Percentiles rank a stretch among this genome's conserved stretches.
Conservation (phyloP, 2,329 filamentous ascomycete genomes). For the Apiospora marii region DNA sequence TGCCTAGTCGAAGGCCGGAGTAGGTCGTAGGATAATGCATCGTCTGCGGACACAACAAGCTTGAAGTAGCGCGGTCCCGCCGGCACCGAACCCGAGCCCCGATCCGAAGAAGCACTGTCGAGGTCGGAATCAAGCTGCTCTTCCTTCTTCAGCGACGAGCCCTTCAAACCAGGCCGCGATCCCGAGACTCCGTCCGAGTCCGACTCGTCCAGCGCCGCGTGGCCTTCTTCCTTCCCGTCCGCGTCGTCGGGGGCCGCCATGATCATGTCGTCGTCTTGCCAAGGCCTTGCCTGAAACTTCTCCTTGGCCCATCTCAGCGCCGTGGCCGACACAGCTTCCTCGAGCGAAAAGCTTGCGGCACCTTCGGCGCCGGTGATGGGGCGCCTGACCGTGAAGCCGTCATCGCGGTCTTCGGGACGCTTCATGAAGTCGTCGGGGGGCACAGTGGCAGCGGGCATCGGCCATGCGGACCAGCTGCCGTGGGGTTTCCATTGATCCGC, state of each 20-base stretch:
- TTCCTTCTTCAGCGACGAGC: conserved; percentile 26
- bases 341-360: conserved; percentile 67
- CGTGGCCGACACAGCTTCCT: conserved; percentile 73
- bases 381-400: conserved; percentile 59
- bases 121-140: conserved; percentile 28
- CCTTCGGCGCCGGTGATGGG: conserved; percentile 47
- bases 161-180: conserved; percentile 31
- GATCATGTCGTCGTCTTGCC: conserved; percentile 35
- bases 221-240: conserved; percentile 28
- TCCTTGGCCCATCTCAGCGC: conserved; percentile 74
- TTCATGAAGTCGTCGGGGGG: conserved; percentile 63
- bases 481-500: conserved; percentile 57
- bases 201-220: conserved; percentile 32
- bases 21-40: conserved; percentile 70
- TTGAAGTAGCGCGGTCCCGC: conserved; percentile 38
- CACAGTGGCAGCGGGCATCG: conserved; percentile 68
- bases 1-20: conserved; percentile 75
- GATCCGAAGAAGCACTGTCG: conserved; percentile 5
- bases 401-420: conserved; percentile 54
- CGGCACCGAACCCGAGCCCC: background rate
- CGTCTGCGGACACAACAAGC: conserved; percentile 72
- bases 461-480: conserved; percentile 85
- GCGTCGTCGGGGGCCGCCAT: background rate
- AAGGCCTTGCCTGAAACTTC: conserved; percentile 56
- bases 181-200: conserved; percentile 28